Base-by-base conservation (phyloP, 306 rosid species). In the Biancaea sappan region DNA sequence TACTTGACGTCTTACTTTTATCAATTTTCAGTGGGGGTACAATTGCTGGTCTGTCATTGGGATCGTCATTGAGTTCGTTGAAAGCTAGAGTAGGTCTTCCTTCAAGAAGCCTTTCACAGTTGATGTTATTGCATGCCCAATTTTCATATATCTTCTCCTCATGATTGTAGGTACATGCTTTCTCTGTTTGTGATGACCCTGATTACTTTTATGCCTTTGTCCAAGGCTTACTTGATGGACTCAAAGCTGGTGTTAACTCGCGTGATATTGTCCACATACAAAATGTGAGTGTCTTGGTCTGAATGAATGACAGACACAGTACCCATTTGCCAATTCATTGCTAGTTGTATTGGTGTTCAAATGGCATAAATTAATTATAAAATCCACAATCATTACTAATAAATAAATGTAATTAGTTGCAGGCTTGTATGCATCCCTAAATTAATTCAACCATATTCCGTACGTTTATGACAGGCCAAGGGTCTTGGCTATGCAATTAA, bases 401-500 rank as follows among this genome's bases (percentile, higher is more conserved):
- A 25, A 40, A 3, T 11, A 4, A 63, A 38, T 38, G 50, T 4
- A 22, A 38, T 63, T 11, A 22, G 5, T 63, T 37, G 31, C 25
- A 37, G 11, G 50, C 13, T 24, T 38, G n/a, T 37, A 13, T 38
- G 50, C n/a, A 14, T 38, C n/a, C 19, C 10, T 5, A 10, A n/a
- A n/a, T n/a, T n/a, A 79, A 40, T 47, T 62, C n/a, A 43, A 57
- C 53, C 62, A 54, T 73, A 76, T 66, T 66, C 38, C 52, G 76
- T 40, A 13, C 63, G 58, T 77, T 78, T 46, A 6, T 68, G 18
- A 41, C 82, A 94, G 98, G 98, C 95, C 72, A 94, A 88, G 78
- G 97, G 98, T 84, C 82, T 82, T 69, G 98, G 97, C 76, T 94
- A 94, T 71, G 98, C 97, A 62, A 85, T 94, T 50, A 94, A 73